Evolutionary conservation across 108 stramenopile genomes (phyloP).

Genomic region (Nitzschia sp.): DNA sequence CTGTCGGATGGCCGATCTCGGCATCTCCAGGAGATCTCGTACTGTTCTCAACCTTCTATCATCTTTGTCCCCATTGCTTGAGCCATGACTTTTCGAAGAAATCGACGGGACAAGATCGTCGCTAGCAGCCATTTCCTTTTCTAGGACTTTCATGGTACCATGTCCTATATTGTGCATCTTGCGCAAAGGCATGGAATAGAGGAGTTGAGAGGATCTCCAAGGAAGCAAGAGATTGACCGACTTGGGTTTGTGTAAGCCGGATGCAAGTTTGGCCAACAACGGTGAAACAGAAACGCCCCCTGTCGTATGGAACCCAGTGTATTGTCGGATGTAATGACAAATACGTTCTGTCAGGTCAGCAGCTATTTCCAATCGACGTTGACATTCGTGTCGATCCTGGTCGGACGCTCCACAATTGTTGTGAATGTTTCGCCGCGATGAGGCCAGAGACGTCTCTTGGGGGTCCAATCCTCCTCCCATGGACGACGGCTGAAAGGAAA

Average conservation of each 20-base stretch:
- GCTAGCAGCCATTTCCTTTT: not conserved
- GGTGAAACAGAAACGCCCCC: constrained; percentile 51
- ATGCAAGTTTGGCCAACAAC: constrained; percentile 55
- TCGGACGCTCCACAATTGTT: constrained; percentile 9
- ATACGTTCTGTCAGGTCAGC: constrained; percentile 19
- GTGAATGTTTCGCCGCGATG: constrained; percentile 25
- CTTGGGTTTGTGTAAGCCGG: constrained; percentile 49
- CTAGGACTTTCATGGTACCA: constrained; percentile 32
- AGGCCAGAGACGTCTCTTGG: not conserved
- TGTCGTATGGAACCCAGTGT: constrained; percentile 52
- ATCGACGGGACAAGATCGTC: not conserved
- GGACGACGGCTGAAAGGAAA: constrained; percentile 2
- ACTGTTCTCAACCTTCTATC: not conserved
- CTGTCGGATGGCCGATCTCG: constrained; percentile 1
- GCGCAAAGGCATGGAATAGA: constrained; percentile 52
- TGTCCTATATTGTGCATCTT: constrained; percentile 43
- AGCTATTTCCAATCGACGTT: constrained; percentile 25
- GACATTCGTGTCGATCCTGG: constrained; percentile 10
- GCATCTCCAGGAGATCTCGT: constrained; percentile 17
- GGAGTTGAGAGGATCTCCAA: constrained; percentile 39
- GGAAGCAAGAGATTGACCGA: constrained; percentile 56
- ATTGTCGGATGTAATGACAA: constrained; percentile 26
- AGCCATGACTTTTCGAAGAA: not conserved
- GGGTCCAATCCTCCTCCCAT: not conserved
- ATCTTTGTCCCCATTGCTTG: not conserved